Evolutionary conservation across 1,284 basidiomycete genomes (phyloP).

Genomic region (Filobasidium uniguttulatum): DNA sequence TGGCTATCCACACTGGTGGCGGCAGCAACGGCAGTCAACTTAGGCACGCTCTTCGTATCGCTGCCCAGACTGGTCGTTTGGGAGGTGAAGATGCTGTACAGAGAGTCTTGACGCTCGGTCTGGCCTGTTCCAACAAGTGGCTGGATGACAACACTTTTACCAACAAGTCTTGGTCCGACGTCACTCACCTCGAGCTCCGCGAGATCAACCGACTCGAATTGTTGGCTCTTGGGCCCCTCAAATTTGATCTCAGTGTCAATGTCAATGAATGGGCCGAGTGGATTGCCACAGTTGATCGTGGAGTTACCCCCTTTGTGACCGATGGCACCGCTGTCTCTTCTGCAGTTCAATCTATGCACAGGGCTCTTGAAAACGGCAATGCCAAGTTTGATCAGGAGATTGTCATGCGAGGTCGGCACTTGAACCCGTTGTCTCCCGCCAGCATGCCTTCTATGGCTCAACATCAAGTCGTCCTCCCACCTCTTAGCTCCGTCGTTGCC

Average conservation of each 20-base stretch:
- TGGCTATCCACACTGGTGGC: slow-evolving; percentile 51
- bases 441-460: not conserved
- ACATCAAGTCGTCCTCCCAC: slow-evolving; percentile 3
- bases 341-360: slow-evolving; percentile 9
- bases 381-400: slow-evolving; percentile 10
- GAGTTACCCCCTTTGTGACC: slow-evolving; percentile 9
- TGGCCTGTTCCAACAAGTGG: slow-evolving; percentile 84
- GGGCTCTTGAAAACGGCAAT: slow-evolving; percentile 8
- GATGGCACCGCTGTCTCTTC: slow-evolving; percentile 8
- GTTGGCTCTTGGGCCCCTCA: slow-evolving; percentile 21
- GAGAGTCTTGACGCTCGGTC: slow-evolving; percentile 54
- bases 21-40: slow-evolving; percentile 48
- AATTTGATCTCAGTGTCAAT: slow-evolving; percentile 16
- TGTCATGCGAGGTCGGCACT: too few species aligned
- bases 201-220: slow-evolving; percentile 26
- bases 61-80: slow-evolving; percentile 17
- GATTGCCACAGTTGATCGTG: slow-evolving; percentile 10
- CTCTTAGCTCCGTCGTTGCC: not conserved
- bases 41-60: slow-evolving; percentile 32
- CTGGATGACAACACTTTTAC: slow-evolving; percentile 82
- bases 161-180: slow-evolving; percentile 64
- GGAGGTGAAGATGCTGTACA: slow-evolving; percentile 42
- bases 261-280: slow-evolving; percentile 12
- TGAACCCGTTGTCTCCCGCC: slow-evolving; percentile 5
- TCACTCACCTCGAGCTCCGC: slow-evolving; percentile 23